A percentile compares a stretch with the other conserved stretches of the same genome.
phyloP scores from a whole-genome alignment of 2,329 filamentous ascomycete species.

The Hirsutella rhossiliensis region DNA sequence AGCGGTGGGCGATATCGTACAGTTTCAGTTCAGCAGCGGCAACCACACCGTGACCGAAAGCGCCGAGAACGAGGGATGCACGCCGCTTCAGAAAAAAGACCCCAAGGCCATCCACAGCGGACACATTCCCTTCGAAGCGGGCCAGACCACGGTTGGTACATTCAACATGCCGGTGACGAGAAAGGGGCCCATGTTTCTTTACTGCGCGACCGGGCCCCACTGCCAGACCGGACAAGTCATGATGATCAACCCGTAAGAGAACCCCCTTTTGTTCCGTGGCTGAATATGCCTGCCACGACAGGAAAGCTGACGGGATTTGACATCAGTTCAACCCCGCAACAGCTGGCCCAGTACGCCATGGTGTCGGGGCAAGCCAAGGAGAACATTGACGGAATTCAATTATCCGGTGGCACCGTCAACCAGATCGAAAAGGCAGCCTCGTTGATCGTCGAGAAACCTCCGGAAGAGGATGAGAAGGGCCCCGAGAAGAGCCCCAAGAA shows the following conservation, averaged over 20 bases:
- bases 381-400: constrained; percentile 9
- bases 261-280: no score
- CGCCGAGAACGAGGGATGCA: constrained; percentile 20
- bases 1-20: constrained; percentile 23
- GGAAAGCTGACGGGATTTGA: no score
- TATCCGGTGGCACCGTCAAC: constrained; percentile 8
- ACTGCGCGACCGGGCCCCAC: constrained; percentile 35
- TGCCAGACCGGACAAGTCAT: constrained; percentile 38
- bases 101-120: constrained; percentile 25
- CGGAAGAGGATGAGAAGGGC: no score
- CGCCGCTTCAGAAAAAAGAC: constrained; percentile 21
- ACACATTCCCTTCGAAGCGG: constrained; percentile 24
- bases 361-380: constrained; percentile 4
- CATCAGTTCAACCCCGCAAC: background rate
- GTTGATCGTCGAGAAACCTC: no score
- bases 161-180: constrained; percentile 34
- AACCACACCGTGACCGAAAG: constrained; percentile 33
- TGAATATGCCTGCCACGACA: no score
- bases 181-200: constrained; percentile 34
- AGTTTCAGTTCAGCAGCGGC: constrained; percentile 30
- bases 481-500: no score
- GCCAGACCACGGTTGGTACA: constrained; percentile 25
- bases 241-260: constrained; percentile 35
- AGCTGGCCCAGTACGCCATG: constrained; percentile 3
- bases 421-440: no score